Base-by-base conservation (phyloP, 192 early-diverging fungal species). In the Tieghemiomyces parasiticus region DNA sequence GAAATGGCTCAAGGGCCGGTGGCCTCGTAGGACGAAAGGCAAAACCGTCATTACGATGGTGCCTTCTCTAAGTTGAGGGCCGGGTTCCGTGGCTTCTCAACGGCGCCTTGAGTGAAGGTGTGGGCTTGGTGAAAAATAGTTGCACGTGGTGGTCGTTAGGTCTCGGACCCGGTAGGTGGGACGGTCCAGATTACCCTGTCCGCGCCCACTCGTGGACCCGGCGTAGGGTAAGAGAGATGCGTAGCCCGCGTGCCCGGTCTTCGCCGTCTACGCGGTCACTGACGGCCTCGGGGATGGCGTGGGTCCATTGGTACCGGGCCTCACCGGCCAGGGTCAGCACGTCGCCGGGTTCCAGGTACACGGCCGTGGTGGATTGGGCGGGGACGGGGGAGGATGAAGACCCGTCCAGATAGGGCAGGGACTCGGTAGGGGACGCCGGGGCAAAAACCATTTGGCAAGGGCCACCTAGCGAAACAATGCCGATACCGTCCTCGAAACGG, bases 401-500 rank as follows among this genome's bases (percentile, higher is more conserved):
- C n/a, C n/a, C n/a, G n/a, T n/a, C n/a, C n/a, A n/a, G n/a, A n/a
- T n/a, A n/a, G n/a, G n/a, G n/a, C 14, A 56, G 33, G 2, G 60
- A 54, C 1, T 38, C 35, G 0, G 28, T 59, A 1, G 25, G 44
- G 0, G 62, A 61, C 4, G 28, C 45, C 3, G 13, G 47, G 6
- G 59, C 50, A 38, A 81, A 63, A 2, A 71, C 71, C 76, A 81
- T 75, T 6, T 52, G 59, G 1, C 66, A 62, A 4, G 74, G 12
- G 3, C 64, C 56, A 13, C 67, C 67, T 51, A 81, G 72, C 24
- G 62, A 67, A 22, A 74, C 67, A 12, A 76, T 69, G 1, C 68
- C 70, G 4, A 81, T 59, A 4, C 71, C 72, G 55, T 81, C 79
- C 0, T 63, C 74, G 53, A 81, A 81, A 59, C 76, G 65, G 61